phyloP scores from a whole-genome alignment of 108 stramenopile genomes.

The Thalassiosira profunda region DNA sequence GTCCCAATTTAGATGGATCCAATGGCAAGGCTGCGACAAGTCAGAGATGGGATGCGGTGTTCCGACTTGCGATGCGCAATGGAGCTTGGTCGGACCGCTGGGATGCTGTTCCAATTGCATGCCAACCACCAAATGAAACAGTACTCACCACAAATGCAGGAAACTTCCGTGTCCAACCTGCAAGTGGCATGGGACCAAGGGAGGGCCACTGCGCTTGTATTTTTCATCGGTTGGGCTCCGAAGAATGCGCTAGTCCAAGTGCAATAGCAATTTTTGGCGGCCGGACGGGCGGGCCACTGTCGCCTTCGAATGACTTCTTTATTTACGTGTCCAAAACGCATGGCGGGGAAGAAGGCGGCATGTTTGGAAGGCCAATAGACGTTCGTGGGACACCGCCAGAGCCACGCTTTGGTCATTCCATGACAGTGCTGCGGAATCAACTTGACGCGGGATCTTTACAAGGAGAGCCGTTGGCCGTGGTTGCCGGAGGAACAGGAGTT shows the following conservation, averaged over 20 bases:
- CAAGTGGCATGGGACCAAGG: conserved; percentile 15
- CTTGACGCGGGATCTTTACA: conserved; percentile 1
- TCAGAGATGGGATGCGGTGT: conserved; percentile 46
- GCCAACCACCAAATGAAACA: not conserved
- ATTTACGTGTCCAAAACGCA: conserved; percentile 51
- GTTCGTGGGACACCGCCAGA: conserved; percentile 54
- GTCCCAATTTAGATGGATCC: conserved; percentile 37
- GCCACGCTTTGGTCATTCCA: conserved; percentile 78
- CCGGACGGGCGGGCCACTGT: conserved; percentile 32
- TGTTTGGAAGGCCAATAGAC: conserved; percentile 37
- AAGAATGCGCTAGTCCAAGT: too few species aligned
- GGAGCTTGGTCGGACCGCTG: conserved; percentile 43
- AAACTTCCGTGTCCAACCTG: conserved; percentile 19
- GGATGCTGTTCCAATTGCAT: conserved; percentile 12
- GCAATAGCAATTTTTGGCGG: conserved; percentile 42
- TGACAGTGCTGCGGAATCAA: conserved; percentile 47
- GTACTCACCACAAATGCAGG: conserved; percentile 21
- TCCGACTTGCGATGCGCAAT: conserved; percentile 24
- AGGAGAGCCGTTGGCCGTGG: conserved; percentile 27
- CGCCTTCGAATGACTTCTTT: conserved; percentile 46
- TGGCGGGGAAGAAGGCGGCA: not conserved
- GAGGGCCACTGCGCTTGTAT: conserved; percentile 46
- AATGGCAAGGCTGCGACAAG: conserved; percentile 3
- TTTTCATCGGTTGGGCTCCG: conserved; percentile 11
- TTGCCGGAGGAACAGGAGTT: conserved; percentile 40